Evolutionary conservation across 176 grass and related monocot genomes (phyloP).

Genomic region (Typha latifolia): DNA sequence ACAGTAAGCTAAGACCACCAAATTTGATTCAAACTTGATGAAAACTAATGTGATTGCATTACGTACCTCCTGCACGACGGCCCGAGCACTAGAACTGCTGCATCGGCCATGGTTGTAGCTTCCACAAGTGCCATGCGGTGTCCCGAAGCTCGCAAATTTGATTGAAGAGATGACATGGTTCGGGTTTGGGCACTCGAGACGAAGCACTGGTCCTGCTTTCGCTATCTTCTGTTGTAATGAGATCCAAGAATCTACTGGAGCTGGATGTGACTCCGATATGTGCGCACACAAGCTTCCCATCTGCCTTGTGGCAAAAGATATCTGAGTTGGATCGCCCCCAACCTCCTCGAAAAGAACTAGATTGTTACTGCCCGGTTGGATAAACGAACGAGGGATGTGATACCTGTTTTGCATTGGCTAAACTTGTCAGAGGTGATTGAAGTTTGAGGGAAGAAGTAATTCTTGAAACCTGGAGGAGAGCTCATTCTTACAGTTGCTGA

Average conservation of each 20-base stretch:
- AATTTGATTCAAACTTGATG: neutral
- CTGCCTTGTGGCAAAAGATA: constrained; percentile 65
- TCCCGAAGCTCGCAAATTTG: constrained; percentile 96
- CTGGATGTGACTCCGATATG: constrained; percentile 72
- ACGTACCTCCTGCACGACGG: constrained; percentile 69
- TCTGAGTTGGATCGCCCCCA: constrained; percentile 67
- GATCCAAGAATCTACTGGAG: constrained; percentile 50
- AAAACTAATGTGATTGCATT: neutral
- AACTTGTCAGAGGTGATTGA: neutral
- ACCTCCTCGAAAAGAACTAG: constrained; percentile 86
- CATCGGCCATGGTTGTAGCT: constrained; percentile 68
- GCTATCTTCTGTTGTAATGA: constrained; percentile 31
- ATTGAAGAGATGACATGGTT: constrained; percentile 66
- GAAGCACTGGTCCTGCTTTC: constrained; percentile 47
- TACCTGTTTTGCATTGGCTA: constrained; percentile 52
- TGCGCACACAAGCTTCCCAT: constrained; percentile 50
- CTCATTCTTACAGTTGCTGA: constrained; percentile 54
- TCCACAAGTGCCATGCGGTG: constrained; percentile 66
- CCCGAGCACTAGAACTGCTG: constrained; percentile 57
- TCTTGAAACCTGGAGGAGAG: neutral
- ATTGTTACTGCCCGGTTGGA: constrained; percentile 72
- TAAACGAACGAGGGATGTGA: constrained; percentile 63
- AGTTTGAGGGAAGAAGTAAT: neutral
- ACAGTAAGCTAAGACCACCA: neutral
- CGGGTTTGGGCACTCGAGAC: constrained; percentile 49